phyloP scores from a whole-genome alignment of 306 rosid species.

The Sicyos baderoa region DNA sequence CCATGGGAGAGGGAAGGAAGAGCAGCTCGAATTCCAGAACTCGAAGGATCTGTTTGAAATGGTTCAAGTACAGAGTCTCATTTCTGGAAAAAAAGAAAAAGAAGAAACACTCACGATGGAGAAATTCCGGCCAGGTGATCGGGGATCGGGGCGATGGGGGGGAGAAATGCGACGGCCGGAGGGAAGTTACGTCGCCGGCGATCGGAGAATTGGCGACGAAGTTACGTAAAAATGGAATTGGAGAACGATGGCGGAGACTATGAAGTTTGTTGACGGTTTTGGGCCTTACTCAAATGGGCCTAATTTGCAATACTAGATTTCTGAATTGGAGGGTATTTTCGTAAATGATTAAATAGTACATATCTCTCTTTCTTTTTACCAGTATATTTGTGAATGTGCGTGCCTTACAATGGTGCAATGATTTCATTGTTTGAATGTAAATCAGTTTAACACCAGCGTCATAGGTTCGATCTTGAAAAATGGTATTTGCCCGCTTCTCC shows the following conservation, averaged over 20 bases:
- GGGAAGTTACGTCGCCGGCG: neutral
- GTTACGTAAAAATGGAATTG: conserved; percentile 4
- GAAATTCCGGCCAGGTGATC: conserved; percentile 11
- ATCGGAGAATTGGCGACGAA: neutral
- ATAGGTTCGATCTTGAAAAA: no score
- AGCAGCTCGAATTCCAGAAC: conserved; percentile 21
- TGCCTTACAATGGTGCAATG: no score
- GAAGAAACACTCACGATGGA: neutral
- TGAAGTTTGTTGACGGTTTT: conserved; percentile 3
- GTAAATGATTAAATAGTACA: neutral
- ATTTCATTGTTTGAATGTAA: no score
- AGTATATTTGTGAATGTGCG: no score
- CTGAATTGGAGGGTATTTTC: neutral
- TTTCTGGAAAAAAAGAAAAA: conserved; percentile 9
- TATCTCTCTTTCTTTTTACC: no score
- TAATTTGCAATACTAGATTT: neutral
- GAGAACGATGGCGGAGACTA: conserved; percentile 1
- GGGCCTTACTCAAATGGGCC: conserved; percentile 13
- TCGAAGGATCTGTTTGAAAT: neutral
- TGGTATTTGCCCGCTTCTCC: no score
- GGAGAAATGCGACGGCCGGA: conserved; percentile 5
- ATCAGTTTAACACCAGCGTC: no score
- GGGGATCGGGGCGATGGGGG: neutral
- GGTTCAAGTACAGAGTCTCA: conserved; percentile 11
- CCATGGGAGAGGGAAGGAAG: conserved; percentile 29